Evolutionary conservation across 2,329 filamentous ascomycete genomes (phyloP).

Genomic region (Epichloe bromicola): DNA sequence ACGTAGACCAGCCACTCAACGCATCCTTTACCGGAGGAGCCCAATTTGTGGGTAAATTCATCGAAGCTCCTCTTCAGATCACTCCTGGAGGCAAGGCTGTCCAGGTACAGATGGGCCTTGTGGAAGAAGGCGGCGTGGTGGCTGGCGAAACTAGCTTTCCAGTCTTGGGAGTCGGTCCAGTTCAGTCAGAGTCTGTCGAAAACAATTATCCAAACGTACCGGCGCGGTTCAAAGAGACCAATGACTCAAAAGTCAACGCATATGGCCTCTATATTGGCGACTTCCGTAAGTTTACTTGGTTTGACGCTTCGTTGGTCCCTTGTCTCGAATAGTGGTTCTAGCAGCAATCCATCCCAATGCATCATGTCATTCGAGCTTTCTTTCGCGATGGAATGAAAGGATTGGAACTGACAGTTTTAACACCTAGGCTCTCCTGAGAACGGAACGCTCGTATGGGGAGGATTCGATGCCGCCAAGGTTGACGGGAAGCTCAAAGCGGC

Average conservation of each 20-base stretch:
- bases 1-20: neutral
- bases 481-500: neutral
- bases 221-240: neutral
- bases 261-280: neutral
- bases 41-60: neutral
- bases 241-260: neutral
- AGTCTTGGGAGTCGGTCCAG: neutral
- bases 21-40: neutral
- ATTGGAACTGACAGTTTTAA: neutral
- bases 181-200: neutral
- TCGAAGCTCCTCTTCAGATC: constrained; percentile 1
- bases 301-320: neutral
- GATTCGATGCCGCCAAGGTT: constrained; percentile 1
- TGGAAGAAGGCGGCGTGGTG: neutral
- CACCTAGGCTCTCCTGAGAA: neutral
- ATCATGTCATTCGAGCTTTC: no score
- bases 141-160: neutral
- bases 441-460: constrained; percentile 2
- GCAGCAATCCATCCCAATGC: no score
- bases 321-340: neutral
- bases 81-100: neutral
- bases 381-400: neutral
- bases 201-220: neutral
- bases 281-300: neutral
- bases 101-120: neutral